phyloP scores from a whole-genome alignment of 768 basidiomycete species.

The Auriculariales sp. region DNA sequence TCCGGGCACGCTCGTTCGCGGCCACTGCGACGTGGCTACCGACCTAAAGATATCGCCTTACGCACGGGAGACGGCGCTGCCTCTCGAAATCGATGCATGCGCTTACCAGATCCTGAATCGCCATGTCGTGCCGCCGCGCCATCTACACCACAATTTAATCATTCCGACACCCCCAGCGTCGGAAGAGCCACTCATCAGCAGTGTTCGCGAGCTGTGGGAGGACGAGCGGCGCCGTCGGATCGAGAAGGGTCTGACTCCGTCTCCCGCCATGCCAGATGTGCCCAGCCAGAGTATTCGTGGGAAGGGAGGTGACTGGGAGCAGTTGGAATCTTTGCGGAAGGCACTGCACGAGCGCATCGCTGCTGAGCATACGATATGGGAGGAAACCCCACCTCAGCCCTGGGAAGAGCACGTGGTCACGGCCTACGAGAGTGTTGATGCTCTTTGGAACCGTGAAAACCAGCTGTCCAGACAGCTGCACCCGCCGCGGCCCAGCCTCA shows the following conservation, averaged over 20 bases:
- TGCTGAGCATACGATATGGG: constrained; percentile 20
- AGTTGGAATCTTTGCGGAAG: constrained; percentile 63
- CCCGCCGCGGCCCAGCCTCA: constrained; percentile 2
- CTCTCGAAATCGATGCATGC: constrained; percentile 72
- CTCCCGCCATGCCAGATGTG: constrained; percentile 59
- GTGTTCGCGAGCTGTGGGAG: constrained; percentile 91
- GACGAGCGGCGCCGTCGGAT: constrained; percentile 73
- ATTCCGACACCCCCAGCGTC: constrained; percentile 42
- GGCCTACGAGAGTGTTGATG: constrained; percentile 80
- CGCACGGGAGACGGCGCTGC: constrained; percentile 49
- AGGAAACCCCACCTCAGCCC: constrained; percentile 14
- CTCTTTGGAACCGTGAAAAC: constrained; percentile 60
- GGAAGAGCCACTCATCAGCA: constrained; percentile 64
- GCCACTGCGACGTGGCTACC: constrained; percentile 14
- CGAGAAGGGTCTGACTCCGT: constrained; percentile 51
- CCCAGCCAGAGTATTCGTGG: constrained; percentile 48
- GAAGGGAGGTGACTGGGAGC: constrained; percentile 48
- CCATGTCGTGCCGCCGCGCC: constrained; percentile 37
- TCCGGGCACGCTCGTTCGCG: constrained; percentile 47
- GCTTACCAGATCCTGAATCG: constrained; percentile 82
- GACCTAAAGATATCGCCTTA: constrained; percentile 33
- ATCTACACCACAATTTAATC: constrained; percentile 46
- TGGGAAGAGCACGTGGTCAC: constrained; percentile 78
- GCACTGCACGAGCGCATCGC: constrained; percentile 51
- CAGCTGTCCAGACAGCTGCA: constrained; percentile 15